Percentiles rank a stretch among this genome's conserved stretches.
Evolutionary conservation across 2,329 filamentous ascomycete genomes (phyloP).

Genomic region (Proliferodiscus dingleyae): DNA sequence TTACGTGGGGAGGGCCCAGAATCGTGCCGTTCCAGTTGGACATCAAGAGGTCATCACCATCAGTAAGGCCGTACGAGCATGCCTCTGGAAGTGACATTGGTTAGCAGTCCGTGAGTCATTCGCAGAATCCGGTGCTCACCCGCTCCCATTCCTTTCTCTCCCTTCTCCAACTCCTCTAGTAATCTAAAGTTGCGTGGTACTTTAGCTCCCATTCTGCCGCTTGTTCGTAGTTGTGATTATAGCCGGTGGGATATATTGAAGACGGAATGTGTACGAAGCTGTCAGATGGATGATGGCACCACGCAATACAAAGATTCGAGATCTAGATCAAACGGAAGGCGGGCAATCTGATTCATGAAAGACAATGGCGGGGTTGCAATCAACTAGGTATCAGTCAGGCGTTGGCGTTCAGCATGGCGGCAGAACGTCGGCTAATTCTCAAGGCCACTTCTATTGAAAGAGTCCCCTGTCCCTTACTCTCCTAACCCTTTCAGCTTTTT

Average conservation of each 20-base stretch:
- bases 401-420: background rate
- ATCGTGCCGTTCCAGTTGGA: slow-evolving; percentile 99
- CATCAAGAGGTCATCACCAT: slow-evolving; percentile 93
- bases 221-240: background rate
- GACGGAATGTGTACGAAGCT: no score
- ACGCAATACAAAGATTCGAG: no score
- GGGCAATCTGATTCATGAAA: no score
- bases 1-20: slow-evolving; percentile 88
- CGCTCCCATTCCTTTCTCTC: slow-evolving; percentile 93
- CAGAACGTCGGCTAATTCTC: slow-evolving; percentile 12
- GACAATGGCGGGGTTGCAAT: slow-evolving; percentile 3
- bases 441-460: slow-evolving; percentile 11
- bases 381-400: slow-evolving; percentile 6
- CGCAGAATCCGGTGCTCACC: slow-evolving; percentile 45
- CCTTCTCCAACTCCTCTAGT: slow-evolving; percentile 96
- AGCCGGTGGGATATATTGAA: background rate
- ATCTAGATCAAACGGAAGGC: no score
- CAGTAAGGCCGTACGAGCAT: slow-evolving; percentile 92
- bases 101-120: slow-evolving; percentile 6
- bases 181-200: slow-evolving; percentile 95
- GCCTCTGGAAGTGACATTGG: slow-evolving; percentile 57
- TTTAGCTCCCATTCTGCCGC: slow-evolving; percentile 50
- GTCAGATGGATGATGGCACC: no score
- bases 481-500: no score
- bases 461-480: background rate